phyloP scores from a whole-genome alignment of 352 stramenopile species.

The Thraustochytrium sp. region DNA sequence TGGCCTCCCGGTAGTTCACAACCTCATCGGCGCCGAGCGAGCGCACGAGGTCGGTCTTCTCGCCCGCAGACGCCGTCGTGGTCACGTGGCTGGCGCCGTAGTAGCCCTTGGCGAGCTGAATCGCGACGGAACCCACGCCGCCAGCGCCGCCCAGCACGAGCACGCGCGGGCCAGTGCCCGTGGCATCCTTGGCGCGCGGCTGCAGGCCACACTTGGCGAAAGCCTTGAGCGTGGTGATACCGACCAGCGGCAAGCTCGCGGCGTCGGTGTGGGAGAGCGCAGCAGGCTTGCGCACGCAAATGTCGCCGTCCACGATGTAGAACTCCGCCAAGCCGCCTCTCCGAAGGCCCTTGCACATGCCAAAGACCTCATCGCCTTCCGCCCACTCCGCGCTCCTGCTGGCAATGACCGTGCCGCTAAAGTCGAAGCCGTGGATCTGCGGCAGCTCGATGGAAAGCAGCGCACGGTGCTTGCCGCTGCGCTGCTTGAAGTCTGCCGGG shows the following conservation, averaged over 20 bases:
- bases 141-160: constrained; percentile 53
- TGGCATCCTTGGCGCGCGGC: not conserved
- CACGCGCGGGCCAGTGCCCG: constrained; percentile 25
- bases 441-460: constrained; percentile 42
- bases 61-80: constrained; percentile 49
- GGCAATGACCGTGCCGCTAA: constrained; percentile 34
- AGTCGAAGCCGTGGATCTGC: constrained; percentile 48
- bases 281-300: not conserved
- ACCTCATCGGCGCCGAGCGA: constrained; percentile 50
- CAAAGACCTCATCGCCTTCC: constrained; percentile 46
- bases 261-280: not conserved
- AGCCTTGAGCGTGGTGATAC: constrained; percentile 44
- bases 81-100: constrained; percentile 45
- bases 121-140: constrained; percentile 53
- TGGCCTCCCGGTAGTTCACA: constrained; percentile 49
- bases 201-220: constrained; percentile 26
- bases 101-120: constrained; percentile 53
- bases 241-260: constrained; percentile 44
- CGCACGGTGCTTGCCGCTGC: not conserved
- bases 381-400: not conserved
- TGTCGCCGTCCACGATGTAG: constrained; percentile 42
- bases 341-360: constrained; percentile 46
- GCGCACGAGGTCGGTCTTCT: constrained; percentile 48
- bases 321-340: constrained; percentile 42
- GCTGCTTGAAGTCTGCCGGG: constrained; percentile 44